Percentiles rank a stretch among this genome's conserved stretches.
phyloP scores from a whole-genome alignment of 140 eudicot species.

The Senecio squalidus region DNA sequence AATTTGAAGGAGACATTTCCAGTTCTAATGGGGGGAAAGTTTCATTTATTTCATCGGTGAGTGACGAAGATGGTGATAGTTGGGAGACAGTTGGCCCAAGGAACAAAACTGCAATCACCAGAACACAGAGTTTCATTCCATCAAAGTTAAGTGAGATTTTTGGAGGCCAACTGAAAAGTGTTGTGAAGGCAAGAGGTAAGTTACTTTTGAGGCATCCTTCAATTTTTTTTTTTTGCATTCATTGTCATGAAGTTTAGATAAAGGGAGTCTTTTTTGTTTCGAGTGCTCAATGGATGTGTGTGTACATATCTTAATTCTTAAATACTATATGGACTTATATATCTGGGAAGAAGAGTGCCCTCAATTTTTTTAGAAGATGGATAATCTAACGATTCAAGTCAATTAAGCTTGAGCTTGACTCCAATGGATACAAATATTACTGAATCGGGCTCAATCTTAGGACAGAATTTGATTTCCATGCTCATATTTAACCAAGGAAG shows the following conservation, averaged over 20 bases:
- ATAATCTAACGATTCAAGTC: neutral
- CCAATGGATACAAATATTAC: too few relatives aligned
- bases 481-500: neutral
- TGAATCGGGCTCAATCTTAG: neutral
- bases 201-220: neutral
- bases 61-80: constrained; percentile 52
- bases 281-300: neutral
- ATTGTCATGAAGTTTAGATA: neutral
- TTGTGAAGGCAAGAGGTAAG: constrained; percentile 74
- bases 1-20: constrained; percentile 48
- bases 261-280: neutral
- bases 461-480: neutral
- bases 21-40: constrained; percentile 34
- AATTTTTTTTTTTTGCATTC: neutral
- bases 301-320: neutral
- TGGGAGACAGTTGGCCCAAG: constrained; percentile 84
- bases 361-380: neutral
- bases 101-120: constrained; percentile 63
- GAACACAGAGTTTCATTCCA: constrained; percentile 70
- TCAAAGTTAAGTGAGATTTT: constrained; percentile 65
- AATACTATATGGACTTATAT: neutral
- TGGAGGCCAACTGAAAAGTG: constrained; percentile 79
- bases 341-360: neutral
- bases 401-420: neutral
- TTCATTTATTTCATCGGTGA: constrained; percentile 50